Evolutionary conservation across 225 moss, liverwort and hornwort genomes (phyloP), one percentile per base, ranked within the genome.

Genomic region (Straminergon stramineum): DNA sequence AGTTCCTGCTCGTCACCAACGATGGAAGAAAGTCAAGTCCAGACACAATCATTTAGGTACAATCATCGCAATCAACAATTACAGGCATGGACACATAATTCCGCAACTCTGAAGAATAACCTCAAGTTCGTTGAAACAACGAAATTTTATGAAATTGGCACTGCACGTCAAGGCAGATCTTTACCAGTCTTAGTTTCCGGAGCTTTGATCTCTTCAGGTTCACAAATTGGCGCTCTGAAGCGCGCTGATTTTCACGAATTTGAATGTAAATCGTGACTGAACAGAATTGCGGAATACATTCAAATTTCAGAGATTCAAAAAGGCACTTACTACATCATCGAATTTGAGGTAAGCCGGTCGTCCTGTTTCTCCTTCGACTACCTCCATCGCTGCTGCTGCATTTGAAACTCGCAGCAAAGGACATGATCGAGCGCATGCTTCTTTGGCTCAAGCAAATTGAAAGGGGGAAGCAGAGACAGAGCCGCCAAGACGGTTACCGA

Each of bases 331-430:
- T 60, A 94, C 95, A 85, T 98, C 96, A 32, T 95, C 95, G 55
- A 68, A 80, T 60, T 98, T 98, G 37, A 98, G 90, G 86, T 94
- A 95, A 13, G 92, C 93, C 22, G 96, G 96, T 20, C 93, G 92
- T 67, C 85, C 90, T 17, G 68, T 82, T 41, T 91, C 91, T 56
- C 91, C 89, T 90, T 87, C 79, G 21, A 91, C 12, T 4, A 93
- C 90, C 80, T 95, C 92, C 95, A 95, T 95, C 53, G 79, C 60
- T 74, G 37, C 34, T n/a, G 45, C 70, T 71, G 56, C 17, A 13
- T 22, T 56, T 37, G 62, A 35, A 20, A 32, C 20, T 51, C 20
- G 28, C 27, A 5, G 37, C 15, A 63, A 28, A 13, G 83, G 37
- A 48, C 37, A 37, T 16, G 37, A 26, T 31, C 24, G 43, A 79